phyloP scores from a whole-genome alignment of 2,329 filamentous ascomycete genomes.

The Claviceps fusiformis region DNA sequence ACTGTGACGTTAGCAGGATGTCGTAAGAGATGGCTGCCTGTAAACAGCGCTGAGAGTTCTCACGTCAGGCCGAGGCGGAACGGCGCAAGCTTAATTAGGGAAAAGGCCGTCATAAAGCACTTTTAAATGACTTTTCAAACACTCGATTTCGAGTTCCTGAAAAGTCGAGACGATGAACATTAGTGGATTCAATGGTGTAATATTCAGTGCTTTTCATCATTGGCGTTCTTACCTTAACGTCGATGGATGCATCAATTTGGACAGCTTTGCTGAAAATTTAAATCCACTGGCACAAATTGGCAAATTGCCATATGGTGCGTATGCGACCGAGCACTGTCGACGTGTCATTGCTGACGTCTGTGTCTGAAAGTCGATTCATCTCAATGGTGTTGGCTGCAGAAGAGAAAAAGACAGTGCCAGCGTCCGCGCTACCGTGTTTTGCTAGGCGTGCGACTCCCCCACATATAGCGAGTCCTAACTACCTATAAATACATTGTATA shows the following conservation, averaged over 20 bases:
- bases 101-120: constrained; percentile 69
- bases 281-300: constrained; percentile 86
- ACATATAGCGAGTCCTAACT: too few species aligned
- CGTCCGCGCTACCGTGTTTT: too few species aligned
- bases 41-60: constrained; percentile 20
- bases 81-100: constrained; percentile 82
- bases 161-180: not conserved
- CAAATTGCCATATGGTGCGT: constrained; percentile 91
- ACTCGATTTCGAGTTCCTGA: constrained; percentile 80
- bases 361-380: not conserved
- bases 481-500: too few species aligned
- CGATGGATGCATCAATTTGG: constrained; percentile 79
- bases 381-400: not conserved
- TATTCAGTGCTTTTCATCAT: not conserved
- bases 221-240: constrained; percentile 59
- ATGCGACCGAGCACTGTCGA: constrained; percentile 45
- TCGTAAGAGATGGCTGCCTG: not conserved
- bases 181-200: not conserved
- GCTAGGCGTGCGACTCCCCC: too few species aligned
- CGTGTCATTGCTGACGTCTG: not conserved
- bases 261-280: constrained; percentile 78
- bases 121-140: constrained; percentile 64
- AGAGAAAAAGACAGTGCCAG: too few species aligned
- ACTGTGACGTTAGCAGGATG: constrained; percentile 10
- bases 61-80: constrained; percentile 88